Evolutionary conservation across 768 basidiomycete species (phyloP), one percentile per base, ranked within the genome.

Genomic region (Trametopsis cervina): DNA sequence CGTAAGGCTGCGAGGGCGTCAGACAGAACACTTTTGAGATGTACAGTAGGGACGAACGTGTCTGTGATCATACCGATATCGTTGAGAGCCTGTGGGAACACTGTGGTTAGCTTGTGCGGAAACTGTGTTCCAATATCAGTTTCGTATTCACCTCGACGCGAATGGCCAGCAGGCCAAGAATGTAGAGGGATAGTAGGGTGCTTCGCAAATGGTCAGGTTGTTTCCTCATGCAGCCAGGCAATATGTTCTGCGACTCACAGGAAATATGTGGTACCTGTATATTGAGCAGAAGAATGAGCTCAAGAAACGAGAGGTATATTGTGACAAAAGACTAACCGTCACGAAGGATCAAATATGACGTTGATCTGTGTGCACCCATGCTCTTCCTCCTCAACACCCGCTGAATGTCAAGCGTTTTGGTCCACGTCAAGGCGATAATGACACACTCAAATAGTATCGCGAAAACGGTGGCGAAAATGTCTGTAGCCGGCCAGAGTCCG

Each of bases 201-300:
- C 51, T 52, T 26, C 11, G 24, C 4, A 23, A 3, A 17, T 12
- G 25, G 4, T 4, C 11, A 43, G 18, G 21, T 12, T 25, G 42
- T 43, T 6, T 7, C 21, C 11, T 24, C 18, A 13, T 11, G 37
- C 29, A 33, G 29, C 29, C 7, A 33, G 7, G 3, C 12, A 48
- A 6, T 40, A 26, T 39, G 41, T 4, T 6, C 2, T 17, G 21
- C 4, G 46, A 44, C 51, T 27, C 12, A 52, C 51, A 45, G 12
- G 37, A 52, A 52, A 42, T 52, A 52, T 9, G 47, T 39, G 10
- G 51, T 52, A 13, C 51, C 51, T 52, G 22, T 35, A 27, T 21
- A 33, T 15, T 7, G 29, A 7, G 15, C 15, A 33, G 15, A n/a
- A n/a, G n/a, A n/a, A n/a, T n/a, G n/a, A n/a, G n/a, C n/a, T 4